These are phyloP conservation scores for Pichia kluyveri DNA, from an alignment of 805 yeast species.

Conservation along the genomic window DNA sequence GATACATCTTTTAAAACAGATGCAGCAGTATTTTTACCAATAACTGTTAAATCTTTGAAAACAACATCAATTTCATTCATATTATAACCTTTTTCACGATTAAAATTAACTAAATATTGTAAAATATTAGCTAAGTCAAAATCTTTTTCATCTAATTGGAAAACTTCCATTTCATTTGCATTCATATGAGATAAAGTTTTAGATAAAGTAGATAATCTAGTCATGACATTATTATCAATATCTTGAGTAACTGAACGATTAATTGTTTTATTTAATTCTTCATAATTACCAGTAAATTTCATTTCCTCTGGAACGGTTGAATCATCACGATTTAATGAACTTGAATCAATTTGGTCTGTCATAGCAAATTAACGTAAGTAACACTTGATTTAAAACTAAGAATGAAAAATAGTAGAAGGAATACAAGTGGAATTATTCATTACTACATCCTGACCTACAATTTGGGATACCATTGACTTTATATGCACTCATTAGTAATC, in stretches of 20 bases:
- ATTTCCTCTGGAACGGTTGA: not conserved
- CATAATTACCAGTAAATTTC: not conserved
- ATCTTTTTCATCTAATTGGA: conserved; percentile 17
- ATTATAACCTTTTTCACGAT: conserved; percentile 35
- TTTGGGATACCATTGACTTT: too few species aligned
- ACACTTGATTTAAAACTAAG: too few species aligned
- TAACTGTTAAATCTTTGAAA: conserved; percentile 30
- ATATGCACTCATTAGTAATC: too few species aligned
- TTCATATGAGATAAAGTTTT: conserved; percentile 8
- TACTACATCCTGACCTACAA: too few species aligned
- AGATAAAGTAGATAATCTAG: conserved; percentile 4
- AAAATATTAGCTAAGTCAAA: conserved; percentile 33
- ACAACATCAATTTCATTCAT: conserved; percentile 37
- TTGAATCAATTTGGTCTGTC: too few species aligned
- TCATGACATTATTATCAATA: conserved; percentile 1
- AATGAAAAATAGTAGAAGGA: too few species aligned
- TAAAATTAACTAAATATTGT: conserved; percentile 28
- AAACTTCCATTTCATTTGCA: conserved; percentile 10
- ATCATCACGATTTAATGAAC: too few species aligned
- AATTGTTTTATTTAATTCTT: not conserved
- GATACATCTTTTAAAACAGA: conserved; percentile 35
- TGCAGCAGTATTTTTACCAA: conserved; percentile 40
- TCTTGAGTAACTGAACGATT: not conserved
- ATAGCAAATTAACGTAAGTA: too few species aligned
- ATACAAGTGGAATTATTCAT: too few species aligned